Conservation (phyloP, 306 rosid species). For the Oxytropis ochrocephala region DNA sequence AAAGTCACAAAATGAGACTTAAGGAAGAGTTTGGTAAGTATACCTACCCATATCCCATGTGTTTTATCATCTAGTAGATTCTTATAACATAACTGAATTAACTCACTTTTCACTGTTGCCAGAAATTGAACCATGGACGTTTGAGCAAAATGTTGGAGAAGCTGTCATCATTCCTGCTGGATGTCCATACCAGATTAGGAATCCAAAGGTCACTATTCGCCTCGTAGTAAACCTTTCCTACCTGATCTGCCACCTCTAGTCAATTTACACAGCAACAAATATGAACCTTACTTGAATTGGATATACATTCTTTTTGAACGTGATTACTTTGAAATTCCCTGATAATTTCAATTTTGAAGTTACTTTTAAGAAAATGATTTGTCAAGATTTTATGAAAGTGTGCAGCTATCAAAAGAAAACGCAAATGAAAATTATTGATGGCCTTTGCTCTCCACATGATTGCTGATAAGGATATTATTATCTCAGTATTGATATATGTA, state of each 20-base stretch:
- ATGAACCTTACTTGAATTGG: background rate
- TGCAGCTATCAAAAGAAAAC: background rate
- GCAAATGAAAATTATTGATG: background rate
- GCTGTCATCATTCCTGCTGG: slow-evolving; percentile 98
- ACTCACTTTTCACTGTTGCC: slow-evolving; percentile 17
- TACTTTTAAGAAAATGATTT: background rate
- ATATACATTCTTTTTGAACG: background rate
- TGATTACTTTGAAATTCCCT: background rate
- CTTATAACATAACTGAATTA: slow-evolving; percentile 16
- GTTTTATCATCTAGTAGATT: slow-evolving; percentile 3
- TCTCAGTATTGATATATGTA: background rate
- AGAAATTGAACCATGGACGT: slow-evolving; percentile 98
- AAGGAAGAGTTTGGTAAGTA: slow-evolving; percentile 87
- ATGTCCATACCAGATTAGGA: slow-evolving; percentile 90
- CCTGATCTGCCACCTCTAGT: background rate
- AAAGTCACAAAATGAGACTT: slow-evolving; percentile 64
- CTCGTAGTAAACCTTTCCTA: background rate
- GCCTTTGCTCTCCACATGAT: background rate
- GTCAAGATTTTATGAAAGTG: background rate
- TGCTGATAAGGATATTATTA: background rate
- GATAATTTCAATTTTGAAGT: background rate
- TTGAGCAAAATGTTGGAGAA: slow-evolving; percentile 88
- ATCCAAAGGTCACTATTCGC: slow-evolving; percentile 61
- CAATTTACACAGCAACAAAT: background rate
- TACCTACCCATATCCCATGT: background rate